Base-by-base conservation (phyloP, 2,329 filamentous ascomycete species). In the Fusarium mexicanum region DNA sequence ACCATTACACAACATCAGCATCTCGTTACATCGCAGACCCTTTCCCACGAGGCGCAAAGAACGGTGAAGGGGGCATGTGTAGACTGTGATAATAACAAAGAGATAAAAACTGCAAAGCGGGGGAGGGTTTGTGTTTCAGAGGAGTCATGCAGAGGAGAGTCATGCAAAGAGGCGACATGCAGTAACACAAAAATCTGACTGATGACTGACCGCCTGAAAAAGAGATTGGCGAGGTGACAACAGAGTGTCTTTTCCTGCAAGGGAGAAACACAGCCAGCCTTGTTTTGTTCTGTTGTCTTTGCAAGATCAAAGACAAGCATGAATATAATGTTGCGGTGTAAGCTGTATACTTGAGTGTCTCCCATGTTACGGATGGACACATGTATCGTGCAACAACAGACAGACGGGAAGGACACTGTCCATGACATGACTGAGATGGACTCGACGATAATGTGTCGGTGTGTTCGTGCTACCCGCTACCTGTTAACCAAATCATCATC, bases 391-490 rank as follows among this genome's bases (percentile, higher is more conserved):
- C n/a, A 71, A 58, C 67, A 55, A 41, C 16, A 48, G 26, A 48
- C 33, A 44, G 38, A 48, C 33, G 41, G 38, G 11, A 13, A 35
- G 60, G 33, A 59, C 51, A 31, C 16, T 43, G 20, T 53, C 66
- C 73, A 60, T 26, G 37, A 47, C 31, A 43, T 40, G 55, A 67
- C 61, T 59, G 64, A 55, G 53, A 48, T 67, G 59, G 37, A 55
- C 62, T 70, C 55, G 53, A 69, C 60, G 35, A 69, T 53, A 48
- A 47, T 37, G 31, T 61, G 66, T 71, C 60, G 64, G 55, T 69
- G 58, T 69, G 64, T 67, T 73, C 70, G 67, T 74, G 61, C 67
- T 75, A 75, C 65, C 20, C 59, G 58, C 71, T 79, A 76, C 64
- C 72, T 72, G 57, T 50, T 38, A 78, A 78, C 62, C 67, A 51